Conservation (phyloP, 1,139 yeast genomes). For the Scheffersomyces quercinus region DNA sequence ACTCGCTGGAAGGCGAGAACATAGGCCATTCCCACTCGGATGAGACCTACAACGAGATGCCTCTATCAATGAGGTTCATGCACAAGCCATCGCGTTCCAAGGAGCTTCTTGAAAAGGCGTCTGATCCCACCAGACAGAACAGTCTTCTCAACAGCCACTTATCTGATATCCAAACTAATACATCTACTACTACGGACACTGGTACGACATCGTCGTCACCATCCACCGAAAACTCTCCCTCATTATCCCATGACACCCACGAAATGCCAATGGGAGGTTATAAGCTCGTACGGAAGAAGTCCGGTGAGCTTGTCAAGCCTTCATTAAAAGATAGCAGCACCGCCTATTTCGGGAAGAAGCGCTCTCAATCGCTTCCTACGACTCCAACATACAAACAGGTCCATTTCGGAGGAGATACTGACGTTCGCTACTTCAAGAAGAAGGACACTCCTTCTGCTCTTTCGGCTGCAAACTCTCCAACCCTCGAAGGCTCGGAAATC, state of each 20-base stretch:
- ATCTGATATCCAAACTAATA: background rate
- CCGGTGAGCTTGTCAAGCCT: slow-evolving; percentile 79
- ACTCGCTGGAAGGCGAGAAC: too few species aligned
- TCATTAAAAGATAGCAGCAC: slow-evolving; percentile 49
- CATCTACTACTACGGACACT: background rate
- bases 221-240: slow-evolving; percentile 1
- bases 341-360: slow-evolving; percentile 35
- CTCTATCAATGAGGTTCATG: slow-evolving; percentile 40
- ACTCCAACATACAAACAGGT: slow-evolving; percentile 75
- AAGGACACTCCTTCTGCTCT: slow-evolving; percentile 77
- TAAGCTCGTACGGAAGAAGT: slow-evolving; percentile 62
- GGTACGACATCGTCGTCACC: slow-evolving; percentile 2
- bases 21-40: background rate
- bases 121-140: slow-evolving; percentile 37
- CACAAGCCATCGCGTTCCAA: slow-evolving; percentile 43
- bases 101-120: slow-evolving; percentile 31
- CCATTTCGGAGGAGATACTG: slow-evolving; percentile 70
- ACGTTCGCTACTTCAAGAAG: slow-evolving; percentile 70
- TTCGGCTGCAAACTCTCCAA: slow-evolving; percentile 64
- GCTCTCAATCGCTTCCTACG: slow-evolving; percentile 67
- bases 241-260: slow-evolving; percentile 1
- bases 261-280: slow-evolving; percentile 7
- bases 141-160: slow-evolving; percentile 25
- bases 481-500: slow-evolving; percentile 25
- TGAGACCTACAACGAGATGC: slow-evolving; percentile 9